Base-by-base conservation (phyloP, 306 rosid species). In the Rosa lucieae region DNA sequence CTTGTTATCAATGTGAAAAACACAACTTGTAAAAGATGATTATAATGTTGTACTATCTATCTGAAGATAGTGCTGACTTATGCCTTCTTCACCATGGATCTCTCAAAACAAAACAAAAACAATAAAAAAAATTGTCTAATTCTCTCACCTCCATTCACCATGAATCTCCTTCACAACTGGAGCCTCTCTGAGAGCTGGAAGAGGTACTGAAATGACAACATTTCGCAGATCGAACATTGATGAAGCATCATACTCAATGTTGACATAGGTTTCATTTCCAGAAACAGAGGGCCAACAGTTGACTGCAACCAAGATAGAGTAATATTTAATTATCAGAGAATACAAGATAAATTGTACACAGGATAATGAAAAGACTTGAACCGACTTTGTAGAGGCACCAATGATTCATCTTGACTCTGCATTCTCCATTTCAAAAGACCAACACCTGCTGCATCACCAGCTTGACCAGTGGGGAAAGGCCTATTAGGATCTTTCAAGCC, bases 281-380 rank as follows among this genome's bases (percentile, higher is more conserved):
- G 97, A 96, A 82, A 90, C 91, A 63, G 98, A 90, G 71, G 99
- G 99, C 99, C 97, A 96, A 82, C 99, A 96, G 87, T 93, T 96
- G 87, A 96, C 99, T 93, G 94, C 85, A 91, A 82, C 68, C 76
- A 55, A 75, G 56, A 83, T 29, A 71, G 44, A 77, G 3, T 51
- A 62, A 77, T 80, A 73, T 43, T 67, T 56, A 88, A 78, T 46
- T 23, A 44, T 58, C 48, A 44, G 23, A 55, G 47, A 72, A 80
- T 53, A 70, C 47, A 75, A 77, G 40, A 86, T 23, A 74, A 73
- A 69, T 8, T 44, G 47, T 39, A 77, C 68, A 78, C 26, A 67
- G 48, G 23, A 63, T 70, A 56, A 63, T 44, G 59, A 77, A 20
- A 56, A 23, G 32, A 37, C 51, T 78, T 70, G 56, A 88, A 83